These are phyloP conservation scores for Fusarium armeniacum DNA, from an alignment of 2,329 filamentous ascomycete species.

Conservation along the genomic window DNA sequence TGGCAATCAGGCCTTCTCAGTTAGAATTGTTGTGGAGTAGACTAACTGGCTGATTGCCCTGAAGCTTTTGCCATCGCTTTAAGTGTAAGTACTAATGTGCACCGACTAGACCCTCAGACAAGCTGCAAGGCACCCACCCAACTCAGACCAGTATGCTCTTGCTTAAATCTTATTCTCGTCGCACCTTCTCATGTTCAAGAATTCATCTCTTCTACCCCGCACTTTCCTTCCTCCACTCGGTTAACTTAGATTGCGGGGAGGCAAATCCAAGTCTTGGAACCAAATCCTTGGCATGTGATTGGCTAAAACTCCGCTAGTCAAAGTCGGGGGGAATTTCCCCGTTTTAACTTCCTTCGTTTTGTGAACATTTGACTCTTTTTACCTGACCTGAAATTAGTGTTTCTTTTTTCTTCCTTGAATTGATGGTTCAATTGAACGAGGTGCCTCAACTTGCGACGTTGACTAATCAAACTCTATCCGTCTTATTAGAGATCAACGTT, in stretches of 20 bases:
- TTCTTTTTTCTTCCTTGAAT: not conserved
- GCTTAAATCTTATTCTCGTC: not conserved
- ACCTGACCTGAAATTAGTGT: slow-evolving; percentile 19
- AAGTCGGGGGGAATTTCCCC: slow-evolving; percentile 45
- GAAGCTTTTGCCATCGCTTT: too few relatives aligned
- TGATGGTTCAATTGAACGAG: not conserved
- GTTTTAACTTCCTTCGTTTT: slow-evolving; percentile 31
- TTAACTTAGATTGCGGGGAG: slow-evolving; percentile 29
- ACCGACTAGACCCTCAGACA: too few relatives aligned
- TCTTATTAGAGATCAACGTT: not conserved
- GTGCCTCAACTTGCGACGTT: not conserved
- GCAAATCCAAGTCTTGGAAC: slow-evolving; percentile 11
- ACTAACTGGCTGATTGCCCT: not conserved
- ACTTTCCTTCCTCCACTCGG: slow-evolving; percentile 21
- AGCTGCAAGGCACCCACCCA: too few relatives aligned
- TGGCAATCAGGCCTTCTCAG: not conserved
- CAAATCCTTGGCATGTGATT: slow-evolving; percentile 18
- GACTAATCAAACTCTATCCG: not conserved
- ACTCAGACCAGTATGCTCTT: too few relatives aligned
- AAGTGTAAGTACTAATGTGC: too few relatives aligned
- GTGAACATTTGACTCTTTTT: slow-evolving; percentile 21
- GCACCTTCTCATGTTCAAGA: not conserved
- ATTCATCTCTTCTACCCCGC: slow-evolving; percentile 24
- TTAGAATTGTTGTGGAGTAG: not conserved
- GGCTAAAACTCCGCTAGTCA: slow-evolving; percentile 16